These are phyloP conservation scores for Trichoderma sp. DNA, from an alignment of 2,329 filamentous ascomycete species.

Conservation along the genomic window DNA sequence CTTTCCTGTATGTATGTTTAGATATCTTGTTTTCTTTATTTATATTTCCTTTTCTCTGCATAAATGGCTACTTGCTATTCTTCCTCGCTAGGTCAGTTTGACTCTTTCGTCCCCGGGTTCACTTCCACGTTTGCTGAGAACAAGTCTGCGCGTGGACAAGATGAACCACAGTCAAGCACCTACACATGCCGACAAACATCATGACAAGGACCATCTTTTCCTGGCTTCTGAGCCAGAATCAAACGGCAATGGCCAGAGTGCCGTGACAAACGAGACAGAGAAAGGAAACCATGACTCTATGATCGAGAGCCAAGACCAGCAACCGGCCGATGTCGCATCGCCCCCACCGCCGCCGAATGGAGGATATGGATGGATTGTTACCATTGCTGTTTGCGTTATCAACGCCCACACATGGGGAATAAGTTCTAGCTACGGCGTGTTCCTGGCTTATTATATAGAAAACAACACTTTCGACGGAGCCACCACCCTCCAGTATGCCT, in stretches of 20 bases:
- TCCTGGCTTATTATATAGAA: conserved; percentile 58
- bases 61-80: not conserved
- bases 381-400: conserved; percentile 47
- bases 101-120: no score
- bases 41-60: no score
- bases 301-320: conserved; percentile 5
- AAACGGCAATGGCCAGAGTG: not conserved
- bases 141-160: not conserved
- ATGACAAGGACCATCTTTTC: conserved; percentile 1
- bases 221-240: not conserved
- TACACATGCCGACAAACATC: not conserved
- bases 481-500: conserved; percentile 69
- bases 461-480: conserved; percentile 64
- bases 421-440: conserved; percentile 56
- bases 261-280: conserved; percentile 6
- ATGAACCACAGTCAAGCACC: conserved; percentile 2
- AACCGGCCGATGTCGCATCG: conserved; percentile 21
- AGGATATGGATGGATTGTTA: conserved; percentile 57
- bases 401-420: conserved; percentile 76
- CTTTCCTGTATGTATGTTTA: not conserved
- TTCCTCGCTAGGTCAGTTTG: not conserved
- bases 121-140: not conserved
- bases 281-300: not conserved
- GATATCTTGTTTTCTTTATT: not conserved
- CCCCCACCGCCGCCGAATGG: conserved; percentile 56